These are phyloP conservation scores for Kodamaea neixiangensis DNA, from an alignment of 805 yeast genomes.

Conservation along the genomic window DNA sequence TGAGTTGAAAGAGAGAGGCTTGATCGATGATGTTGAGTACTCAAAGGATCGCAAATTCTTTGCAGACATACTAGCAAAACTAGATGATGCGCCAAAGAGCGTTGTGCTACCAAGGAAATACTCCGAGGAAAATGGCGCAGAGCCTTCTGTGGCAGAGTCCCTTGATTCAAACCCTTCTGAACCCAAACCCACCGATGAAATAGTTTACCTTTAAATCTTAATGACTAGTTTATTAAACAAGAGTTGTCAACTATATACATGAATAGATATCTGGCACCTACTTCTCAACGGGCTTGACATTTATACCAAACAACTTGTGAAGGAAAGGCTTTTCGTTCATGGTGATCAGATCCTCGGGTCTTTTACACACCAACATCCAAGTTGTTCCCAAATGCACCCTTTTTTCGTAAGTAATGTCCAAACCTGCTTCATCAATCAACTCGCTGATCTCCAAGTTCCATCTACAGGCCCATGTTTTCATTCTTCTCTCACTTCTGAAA, in stretches of 20 bases:
- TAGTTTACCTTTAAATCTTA: neutral
- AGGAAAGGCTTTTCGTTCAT: slow-evolving; percentile 44
- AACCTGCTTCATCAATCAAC: slow-evolving; percentile 77
- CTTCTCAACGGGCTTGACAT: slow-evolving; percentile 28
- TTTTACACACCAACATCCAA: slow-evolving; percentile 78
- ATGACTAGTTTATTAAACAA: neutral
- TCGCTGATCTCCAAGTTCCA: slow-evolving; percentile 96
- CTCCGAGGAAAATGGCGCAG: neutral
- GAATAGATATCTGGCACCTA: neutral
- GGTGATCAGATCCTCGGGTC: slow-evolving; percentile 63
- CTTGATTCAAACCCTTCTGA: neutral
- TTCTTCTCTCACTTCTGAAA: slow-evolving; percentile 76
- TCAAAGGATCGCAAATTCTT: neutral
- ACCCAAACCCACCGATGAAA: neutral
- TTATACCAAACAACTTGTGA: slow-evolving; percentile 43
- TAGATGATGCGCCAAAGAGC: neutral
- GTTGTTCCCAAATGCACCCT: slow-evolving; percentile 91
- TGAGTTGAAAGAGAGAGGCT: slow-evolving; percentile 49
- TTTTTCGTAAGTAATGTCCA: slow-evolving; percentile 77
- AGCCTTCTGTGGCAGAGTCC: neutral
- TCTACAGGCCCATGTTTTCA: slow-evolving; percentile 94
- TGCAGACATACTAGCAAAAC: neutral
- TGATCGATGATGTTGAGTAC: slow-evolving; percentile 1
- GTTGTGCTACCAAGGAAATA: neutral
- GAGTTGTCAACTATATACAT: neutral